Base-by-base conservation (phyloP, 371 early-diverging fungal species). In the Spiromyces aspiralis region DNA sequence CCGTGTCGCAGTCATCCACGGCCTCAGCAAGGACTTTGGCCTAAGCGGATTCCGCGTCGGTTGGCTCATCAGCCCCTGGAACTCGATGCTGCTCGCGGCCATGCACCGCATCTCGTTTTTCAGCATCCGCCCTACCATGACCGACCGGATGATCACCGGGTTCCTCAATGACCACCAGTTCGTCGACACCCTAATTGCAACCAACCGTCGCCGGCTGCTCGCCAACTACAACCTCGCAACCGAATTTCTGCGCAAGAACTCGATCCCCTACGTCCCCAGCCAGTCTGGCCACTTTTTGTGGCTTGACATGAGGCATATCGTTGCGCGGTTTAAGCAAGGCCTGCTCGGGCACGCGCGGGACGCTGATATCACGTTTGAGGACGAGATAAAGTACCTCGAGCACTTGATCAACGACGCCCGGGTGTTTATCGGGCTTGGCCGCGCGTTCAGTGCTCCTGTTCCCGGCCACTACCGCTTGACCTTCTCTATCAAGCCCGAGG, bases 1-100 rank as follows among this genome's bases (percentile, higher is more conserved):
- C 0, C 50, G 71, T 20, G 73, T 82, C 16, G 79, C 84, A 51
- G 72, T 85, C n/a, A 54, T 86, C 22, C 86, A 85, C 64, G 79
- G 83, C 25, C 56, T 90, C 56, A 80, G 81, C 59, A 85, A 85
- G 61, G 85, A 85, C 58, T 85, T 84, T 59, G 75, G 79, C 23
- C 46, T 84, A 25, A 82, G 81, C 52, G 85, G 84, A 4, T 70
- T 79, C 49, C 77, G 83, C 28, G 62, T 78, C 27, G 83, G 83
- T 10, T 78, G 75, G 51, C 52, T 75, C 13, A 54, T 83, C 21
- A 71, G 74, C n/a, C 82, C 81, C 2, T 76, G 72, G 65, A 81
- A 83, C 64, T 56, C 55, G 20, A 50, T 62, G 0, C 45, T 83
- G 4, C 45, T 67, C 1, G 21, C 48, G 0, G 74, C 67, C 0